Percentiles rank a stretch among this genome's conserved stretches.
These are phyloP conservation scores for Malassezia globosa DNA, from an alignment of 1,284 basidiomycete species.

Conservation along the genomic window DNA sequence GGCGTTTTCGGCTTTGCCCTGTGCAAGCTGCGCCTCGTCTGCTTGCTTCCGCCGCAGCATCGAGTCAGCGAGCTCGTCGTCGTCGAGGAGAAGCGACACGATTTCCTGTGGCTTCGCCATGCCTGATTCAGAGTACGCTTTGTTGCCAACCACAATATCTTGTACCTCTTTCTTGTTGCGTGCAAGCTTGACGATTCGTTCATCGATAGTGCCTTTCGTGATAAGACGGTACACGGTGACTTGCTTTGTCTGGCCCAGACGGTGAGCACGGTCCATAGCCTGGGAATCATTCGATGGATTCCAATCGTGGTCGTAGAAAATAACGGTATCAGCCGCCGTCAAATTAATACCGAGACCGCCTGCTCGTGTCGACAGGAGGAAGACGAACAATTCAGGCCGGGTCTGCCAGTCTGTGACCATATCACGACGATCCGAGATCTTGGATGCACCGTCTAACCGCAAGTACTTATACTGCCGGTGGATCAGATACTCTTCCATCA, in stretches of 20 bases:
- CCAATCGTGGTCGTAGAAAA: slow-evolving; percentile 99
- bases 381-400: slow-evolving; percentile 54
- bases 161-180: slow-evolving; percentile 52
- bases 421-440: slow-evolving; percentile 88
- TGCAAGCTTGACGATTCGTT: slow-evolving; percentile 69
- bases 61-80: slow-evolving; percentile 57
- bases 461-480: slow-evolving; percentile 97
- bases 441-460: slow-evolving; percentile 84
- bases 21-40: slow-evolving; percentile 39
- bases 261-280: slow-evolving; percentile 98
- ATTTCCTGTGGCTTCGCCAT: slow-evolving; percentile 94
- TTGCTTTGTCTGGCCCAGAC: slow-evolving; percentile 94
- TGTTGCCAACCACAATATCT: slow-evolving; percentile 97
- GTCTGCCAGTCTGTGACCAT: slow-evolving; percentile 99
- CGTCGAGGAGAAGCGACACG: slow-evolving; percentile 84
- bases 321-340: slow-evolving; percentile 81
- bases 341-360: slow-evolving; percentile 97
- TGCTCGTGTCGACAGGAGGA: slow-evolving; percentile 80
- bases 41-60: slow-evolving; percentile 46
- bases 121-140: slow-evolving; percentile 55
- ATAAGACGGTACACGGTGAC: slow-evolving; percentile 97
- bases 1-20: slow-evolving; percentile 43
- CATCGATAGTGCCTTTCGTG: slow-evolving; percentile 92
- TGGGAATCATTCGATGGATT: slow-evolving; percentile 90
- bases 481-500: slow-evolving; percentile 97